phyloP scores from a whole-genome alignment of 2,329 filamentous ascomycete species.

The Furcasterigmium furcatum region DNA sequence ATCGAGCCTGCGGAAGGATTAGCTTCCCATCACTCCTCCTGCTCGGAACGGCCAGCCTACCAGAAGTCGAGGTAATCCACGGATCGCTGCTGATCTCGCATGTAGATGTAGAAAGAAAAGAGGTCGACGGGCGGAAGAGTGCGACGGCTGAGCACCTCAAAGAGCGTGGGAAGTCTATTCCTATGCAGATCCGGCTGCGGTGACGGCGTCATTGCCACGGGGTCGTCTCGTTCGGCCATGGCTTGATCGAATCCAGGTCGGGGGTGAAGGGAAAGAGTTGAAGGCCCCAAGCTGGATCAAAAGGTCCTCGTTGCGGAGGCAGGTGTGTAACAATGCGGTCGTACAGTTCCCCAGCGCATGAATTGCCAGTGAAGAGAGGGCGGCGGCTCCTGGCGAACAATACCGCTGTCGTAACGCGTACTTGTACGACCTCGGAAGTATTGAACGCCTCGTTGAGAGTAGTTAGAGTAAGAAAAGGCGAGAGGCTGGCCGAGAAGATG shows the following conservation, averaged over 20 bases:
- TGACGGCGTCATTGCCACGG: constrained; percentile 38
- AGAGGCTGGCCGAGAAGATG: too few species aligned
- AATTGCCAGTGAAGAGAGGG: not conserved
- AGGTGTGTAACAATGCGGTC: not conserved
- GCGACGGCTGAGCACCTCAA: constrained; percentile 89
- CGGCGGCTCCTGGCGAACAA: too few species aligned
- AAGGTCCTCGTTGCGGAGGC: not conserved
- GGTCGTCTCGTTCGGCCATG: constrained; percentile 29
- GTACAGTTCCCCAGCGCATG: not conserved
- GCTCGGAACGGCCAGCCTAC: constrained; percentile 48
- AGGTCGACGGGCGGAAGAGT: constrained; percentile 95
- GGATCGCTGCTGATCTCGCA: constrained; percentile 96
- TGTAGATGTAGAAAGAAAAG: constrained; percentile 99
- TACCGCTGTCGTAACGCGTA: too few species aligned
- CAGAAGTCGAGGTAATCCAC: constrained; percentile 99
- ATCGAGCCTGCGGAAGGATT: constrained; percentile 71
- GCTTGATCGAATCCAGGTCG: not conserved
- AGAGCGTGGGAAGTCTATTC: constrained; percentile 88
- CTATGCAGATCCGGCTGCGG: constrained; percentile 60
- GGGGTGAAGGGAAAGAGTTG: not conserved
- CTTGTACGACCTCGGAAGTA: too few species aligned
- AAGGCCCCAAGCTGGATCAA: too few species aligned
- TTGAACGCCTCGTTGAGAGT: too few species aligned
- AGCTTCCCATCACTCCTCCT: not conserved
- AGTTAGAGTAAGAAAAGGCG: too few species aligned